Evolutionary conservation across 768 basidiomycete species (phyloP).

Genomic region (Russula sp.): DNA sequence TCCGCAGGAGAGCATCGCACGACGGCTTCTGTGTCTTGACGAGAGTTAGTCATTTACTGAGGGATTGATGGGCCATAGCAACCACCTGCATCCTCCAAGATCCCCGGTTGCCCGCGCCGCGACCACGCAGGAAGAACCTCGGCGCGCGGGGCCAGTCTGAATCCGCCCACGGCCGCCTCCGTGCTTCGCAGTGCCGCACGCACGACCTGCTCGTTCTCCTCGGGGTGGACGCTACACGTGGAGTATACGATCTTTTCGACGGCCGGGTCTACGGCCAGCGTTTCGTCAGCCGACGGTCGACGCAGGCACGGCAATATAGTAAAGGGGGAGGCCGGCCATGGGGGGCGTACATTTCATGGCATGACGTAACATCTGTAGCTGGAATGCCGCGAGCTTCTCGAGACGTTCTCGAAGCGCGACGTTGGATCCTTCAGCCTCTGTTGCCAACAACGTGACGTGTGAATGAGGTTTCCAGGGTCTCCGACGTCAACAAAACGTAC

Average conservation of each 20-base stretch:
- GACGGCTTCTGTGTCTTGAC: constrained; percentile 43
- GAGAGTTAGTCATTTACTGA: background rate
- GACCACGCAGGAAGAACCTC: constrained; percentile 79
- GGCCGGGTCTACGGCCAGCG: constrained; percentile 52
- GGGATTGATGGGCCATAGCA: background rate
- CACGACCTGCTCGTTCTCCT: constrained; percentile 92
- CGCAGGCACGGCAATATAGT: too few species aligned
- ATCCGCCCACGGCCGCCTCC: constrained; percentile 55
- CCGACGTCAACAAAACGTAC: constrained; percentile 34
- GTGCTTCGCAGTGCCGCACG: constrained; percentile 61
- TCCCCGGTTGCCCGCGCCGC: constrained; percentile 66
- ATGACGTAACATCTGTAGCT: constrained; percentile 85
- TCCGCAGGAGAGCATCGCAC: constrained; percentile 74
- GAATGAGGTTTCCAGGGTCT: constrained; percentile 5
- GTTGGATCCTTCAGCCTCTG: constrained; percentile 48
- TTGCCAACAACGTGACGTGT: constrained; percentile 5
- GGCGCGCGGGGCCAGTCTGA: constrained; percentile 58
- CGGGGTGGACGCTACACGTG: constrained; percentile 90
- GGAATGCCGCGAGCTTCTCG: constrained; percentile 80
- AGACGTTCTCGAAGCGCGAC: constrained; percentile 62
- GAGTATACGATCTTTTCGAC: constrained; percentile 88
- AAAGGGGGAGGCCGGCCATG: too few species aligned
- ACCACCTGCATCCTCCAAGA: constrained; percentile 38
- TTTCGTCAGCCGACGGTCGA: background rate
- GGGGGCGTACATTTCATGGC: constrained; percentile 78